These are phyloP conservation scores for Cylindrotheca closterium DNA, from an alignment of 108 stramenopile species.

Conservation along the genomic window DNA sequence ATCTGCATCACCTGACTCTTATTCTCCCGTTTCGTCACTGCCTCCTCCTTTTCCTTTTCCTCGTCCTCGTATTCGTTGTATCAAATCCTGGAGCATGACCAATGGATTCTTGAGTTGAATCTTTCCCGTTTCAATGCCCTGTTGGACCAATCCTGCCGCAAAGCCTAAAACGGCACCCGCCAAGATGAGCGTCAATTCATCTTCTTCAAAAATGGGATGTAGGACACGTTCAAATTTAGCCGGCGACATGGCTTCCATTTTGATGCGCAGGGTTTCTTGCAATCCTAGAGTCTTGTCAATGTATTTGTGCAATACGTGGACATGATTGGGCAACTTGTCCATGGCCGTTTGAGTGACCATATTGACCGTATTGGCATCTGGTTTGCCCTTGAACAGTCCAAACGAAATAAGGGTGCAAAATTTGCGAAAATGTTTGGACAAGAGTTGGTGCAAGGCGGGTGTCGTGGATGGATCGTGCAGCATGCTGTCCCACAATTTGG, in stretches of 20 bases:
- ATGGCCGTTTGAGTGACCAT: constrained; percentile 50
- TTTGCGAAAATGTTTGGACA: constrained; percentile 54
- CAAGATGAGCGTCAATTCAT: constrained; percentile 93
- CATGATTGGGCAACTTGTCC: constrained; percentile 70
- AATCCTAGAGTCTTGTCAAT: constrained; percentile 80
- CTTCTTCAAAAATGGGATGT: constrained; percentile 96
- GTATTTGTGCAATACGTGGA: constrained; percentile 75
- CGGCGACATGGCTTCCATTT: constrained; percentile 87
- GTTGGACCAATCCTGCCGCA: constrained; percentile 83
- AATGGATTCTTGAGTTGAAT: constrained; percentile 19
- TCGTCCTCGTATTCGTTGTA: not conserved
- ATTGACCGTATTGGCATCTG: constrained; percentile 37
- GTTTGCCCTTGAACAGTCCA: constrained; percentile 44
- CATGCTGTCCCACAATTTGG: constrained; percentile 76
- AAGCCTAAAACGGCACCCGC: constrained; percentile 92
- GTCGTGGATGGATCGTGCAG: constrained; percentile 73
- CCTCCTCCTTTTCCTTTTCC: too few species aligned
- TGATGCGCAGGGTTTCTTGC: constrained; percentile 69
- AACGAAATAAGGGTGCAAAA: constrained; percentile 53
- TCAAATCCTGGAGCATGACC: not conserved
- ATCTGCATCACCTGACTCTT: too few species aligned
- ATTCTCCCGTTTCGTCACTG: too few species aligned
- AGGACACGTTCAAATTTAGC: constrained; percentile 90
- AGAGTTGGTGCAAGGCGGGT: constrained; percentile 56
- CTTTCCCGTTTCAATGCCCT: constrained; percentile 75